Percentiles rank a stretch among this genome's conserved stretches.
Evolutionary conservation across 129 eudicot species (phyloP).

Genomic region (Saposhnikovia divaricata): DNA sequence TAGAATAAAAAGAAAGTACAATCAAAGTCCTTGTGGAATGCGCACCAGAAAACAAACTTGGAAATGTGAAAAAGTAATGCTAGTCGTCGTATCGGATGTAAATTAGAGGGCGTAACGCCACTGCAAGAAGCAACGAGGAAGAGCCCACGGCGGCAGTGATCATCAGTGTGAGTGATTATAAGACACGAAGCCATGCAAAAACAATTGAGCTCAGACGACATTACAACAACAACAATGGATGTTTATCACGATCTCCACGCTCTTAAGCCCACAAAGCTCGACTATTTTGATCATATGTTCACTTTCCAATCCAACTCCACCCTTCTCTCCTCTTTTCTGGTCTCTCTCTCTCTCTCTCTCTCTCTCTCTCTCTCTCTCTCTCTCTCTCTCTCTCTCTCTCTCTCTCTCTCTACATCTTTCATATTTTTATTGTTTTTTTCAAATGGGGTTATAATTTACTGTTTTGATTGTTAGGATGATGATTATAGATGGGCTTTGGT

Average conservation of each 20-base stretch:
- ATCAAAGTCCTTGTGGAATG: no score
- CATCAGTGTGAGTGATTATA: not conserved
- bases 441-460: not conserved
- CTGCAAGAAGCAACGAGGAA: not conserved
- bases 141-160: not conserved
- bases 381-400: no score
- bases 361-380: no score
- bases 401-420: no score
- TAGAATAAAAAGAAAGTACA: no score
- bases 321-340: constrained; percentile 44
- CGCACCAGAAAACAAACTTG: not conserved
- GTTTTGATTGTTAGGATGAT: constrained; percentile 27
- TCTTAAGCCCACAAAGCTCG: constrained; percentile 41
- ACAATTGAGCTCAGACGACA: not conserved
- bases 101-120: not conserved
- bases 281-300: constrained; percentile 46
- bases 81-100: not conserved
- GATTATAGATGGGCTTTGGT: constrained; percentile 57
- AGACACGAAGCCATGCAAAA: not conserved
- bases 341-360: not conserved
- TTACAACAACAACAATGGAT: not conserved
- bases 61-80: not conserved
- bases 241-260: not conserved
- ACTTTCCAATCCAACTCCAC: constrained; percentile 56
- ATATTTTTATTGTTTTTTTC: not conserved